A percentile compares a stretch with the other conserved stretches of the same genome.
Conservation (phyloP, 805 yeast genomes). For the Saccharomycopsis schoenii region DNA sequence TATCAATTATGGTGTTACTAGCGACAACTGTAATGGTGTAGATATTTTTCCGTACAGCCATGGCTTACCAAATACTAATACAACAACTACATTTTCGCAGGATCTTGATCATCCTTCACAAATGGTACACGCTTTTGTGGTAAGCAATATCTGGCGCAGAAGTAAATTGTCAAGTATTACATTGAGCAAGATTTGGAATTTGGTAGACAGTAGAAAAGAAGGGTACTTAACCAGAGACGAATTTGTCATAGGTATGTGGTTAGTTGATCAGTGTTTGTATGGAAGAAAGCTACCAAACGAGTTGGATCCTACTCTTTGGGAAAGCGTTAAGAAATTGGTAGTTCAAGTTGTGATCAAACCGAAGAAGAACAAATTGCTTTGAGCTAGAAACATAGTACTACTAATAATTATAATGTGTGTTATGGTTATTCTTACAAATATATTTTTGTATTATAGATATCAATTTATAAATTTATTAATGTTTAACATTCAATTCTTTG, state of each 20-base stretch:
- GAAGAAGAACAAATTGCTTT: constrained; percentile 17
- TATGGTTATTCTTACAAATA: no score
- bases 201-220: constrained; percentile 57
- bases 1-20: not conserved
- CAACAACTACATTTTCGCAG: not conserved
- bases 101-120: constrained; percentile 15
- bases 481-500: not conserved
- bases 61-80: constrained; percentile 1
- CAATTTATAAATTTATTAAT: no score
- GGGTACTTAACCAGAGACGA: constrained; percentile 73
- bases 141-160: constrained; percentile 70
- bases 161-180: constrained; percentile 60
- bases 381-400: not conserved
- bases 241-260: constrained; percentile 95
- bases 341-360: constrained; percentile 23
- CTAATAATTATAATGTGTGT: no score
- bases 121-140: constrained; percentile 34
- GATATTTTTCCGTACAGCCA: not conserved
- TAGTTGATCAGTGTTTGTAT: constrained; percentile 90
- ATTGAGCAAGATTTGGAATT: constrained; percentile 54
- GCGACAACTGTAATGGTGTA: not conserved
- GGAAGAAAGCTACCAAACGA: constrained; percentile 79
- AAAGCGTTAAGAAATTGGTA: constrained; percentile 51
- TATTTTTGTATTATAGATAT: not conserved
- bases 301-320: constrained; percentile 68